Evolutionary conservation across 2,329 filamentous ascomycete genomes (phyloP), one percentile per base, ranked within the genome.

Genomic region (Didymella glomerata): DNA sequence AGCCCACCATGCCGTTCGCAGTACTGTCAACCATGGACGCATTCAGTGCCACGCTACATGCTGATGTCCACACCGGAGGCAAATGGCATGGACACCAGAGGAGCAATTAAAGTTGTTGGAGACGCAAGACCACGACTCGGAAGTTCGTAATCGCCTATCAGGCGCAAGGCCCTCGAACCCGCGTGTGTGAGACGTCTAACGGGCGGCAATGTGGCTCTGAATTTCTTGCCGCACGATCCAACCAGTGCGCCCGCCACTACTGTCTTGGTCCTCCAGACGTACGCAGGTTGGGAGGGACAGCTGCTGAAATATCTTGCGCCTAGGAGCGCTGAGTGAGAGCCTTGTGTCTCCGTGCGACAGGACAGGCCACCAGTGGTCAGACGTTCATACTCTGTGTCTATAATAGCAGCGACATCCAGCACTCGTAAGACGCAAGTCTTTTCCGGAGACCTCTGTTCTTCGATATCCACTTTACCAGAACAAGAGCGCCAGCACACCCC

Each of bases 101-200:
- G 40, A 46, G 49, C 30, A 54, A 42, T 41, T 40, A 27, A 53
- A 49, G 55, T 58, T 47, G 54, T 25, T 54, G 38, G 49, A 53
- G 49, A 34, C 49, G 44, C 38, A 40, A 34, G 46, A 54, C 24
- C 50, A 45, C 40, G 41, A 59, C 47, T 50, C 56, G 41, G 40
- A n/a, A 24, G 25, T 25, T 54, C 40, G 38, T 59, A 50, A 47
- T 54, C 56, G 61, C 69, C 66, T 68, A 67, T 71, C 65, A 70
- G 54, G 62, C 48, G 52, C 54, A 62, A 63, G 54, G 60, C 53
- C 60, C 54, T 60, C 51, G 57, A 54, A 55, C 61, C 49, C 58
- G 66, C 61, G 53, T 60, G 52, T 63, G 45, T 66, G 63, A 69
- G 67, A 72, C 62, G 61, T 67, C 66, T 60, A 70, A 66, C 63